phyloP scores from a whole-genome alignment of 495 filamentous ascomycete genomes.

The Viridothelium virens region DNA sequence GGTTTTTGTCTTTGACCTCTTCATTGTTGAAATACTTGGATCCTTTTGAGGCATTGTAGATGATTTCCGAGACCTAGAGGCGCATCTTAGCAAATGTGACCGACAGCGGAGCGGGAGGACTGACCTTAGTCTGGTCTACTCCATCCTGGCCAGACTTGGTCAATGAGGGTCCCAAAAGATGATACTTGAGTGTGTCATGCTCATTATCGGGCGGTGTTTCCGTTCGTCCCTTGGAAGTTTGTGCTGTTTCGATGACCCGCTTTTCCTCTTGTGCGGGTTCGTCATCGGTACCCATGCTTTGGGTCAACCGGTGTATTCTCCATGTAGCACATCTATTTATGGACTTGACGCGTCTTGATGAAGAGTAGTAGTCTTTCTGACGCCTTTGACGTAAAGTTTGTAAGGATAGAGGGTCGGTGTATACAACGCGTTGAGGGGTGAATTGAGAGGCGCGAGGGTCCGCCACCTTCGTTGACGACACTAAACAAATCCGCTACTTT shows the following conservation, averaged over 20 bases:
- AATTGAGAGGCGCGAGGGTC: neutral
- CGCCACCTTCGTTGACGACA: constrained; percentile 3
- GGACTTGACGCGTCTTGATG: neutral
- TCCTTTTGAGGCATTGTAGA: constrained; percentile 93
- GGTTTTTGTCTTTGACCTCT: constrained; percentile 67
- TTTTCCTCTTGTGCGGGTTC: constrained; percentile 2
- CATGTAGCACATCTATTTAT: neutral
- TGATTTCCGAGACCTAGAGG: constrained; percentile 74
- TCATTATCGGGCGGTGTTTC: constrained; percentile 21
- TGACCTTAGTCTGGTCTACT: constrained; percentile 83
- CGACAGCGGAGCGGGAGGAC: neutral
- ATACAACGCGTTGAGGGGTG: constrained; percentile 12
- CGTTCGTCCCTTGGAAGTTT: neutral
- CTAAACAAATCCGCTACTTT: neutral
- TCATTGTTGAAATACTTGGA: constrained; percentile 97
- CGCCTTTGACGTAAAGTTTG: neutral
- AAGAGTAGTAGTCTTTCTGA: neutral
- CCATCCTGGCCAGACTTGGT: constrained; percentile 90
- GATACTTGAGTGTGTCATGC: constrained; percentile 55
- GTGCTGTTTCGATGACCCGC: neutral
- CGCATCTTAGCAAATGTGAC: neutral
- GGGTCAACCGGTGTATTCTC: neutral
- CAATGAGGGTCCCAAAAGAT: constrained; percentile 81
- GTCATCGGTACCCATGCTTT: constrained; percentile 6
- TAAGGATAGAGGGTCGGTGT: neutral